phyloP scores from a whole-genome alignment of 2,329 filamentous ascomycete genomes.

The Chrysoporthe puriensis region DNA sequence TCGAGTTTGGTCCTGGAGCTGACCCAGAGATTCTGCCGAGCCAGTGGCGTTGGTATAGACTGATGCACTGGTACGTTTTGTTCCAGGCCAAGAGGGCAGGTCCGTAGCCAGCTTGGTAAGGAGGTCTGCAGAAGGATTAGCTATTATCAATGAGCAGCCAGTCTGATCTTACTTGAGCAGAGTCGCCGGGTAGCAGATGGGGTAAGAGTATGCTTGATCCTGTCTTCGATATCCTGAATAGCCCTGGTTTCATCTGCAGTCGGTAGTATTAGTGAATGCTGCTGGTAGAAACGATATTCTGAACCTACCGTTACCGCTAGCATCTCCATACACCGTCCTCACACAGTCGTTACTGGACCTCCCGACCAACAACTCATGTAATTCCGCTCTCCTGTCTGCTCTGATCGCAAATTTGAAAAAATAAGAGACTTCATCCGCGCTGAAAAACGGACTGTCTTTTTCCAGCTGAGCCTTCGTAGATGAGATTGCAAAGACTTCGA shows the following conservation, averaged over 20 bases:
- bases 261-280: background rate
- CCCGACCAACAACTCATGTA: background rate
- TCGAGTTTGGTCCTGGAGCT: background rate
- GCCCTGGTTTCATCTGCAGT: background rate
- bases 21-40: background rate
- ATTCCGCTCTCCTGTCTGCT: background rate
- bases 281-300: background rate
- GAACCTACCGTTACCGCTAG: background rate
- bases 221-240: background rate
- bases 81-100: too few relatives aligned
- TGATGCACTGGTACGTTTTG: too few relatives aligned
- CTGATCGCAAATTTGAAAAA: background rate
- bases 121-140: background rate
- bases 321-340: background rate
- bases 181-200: background rate
- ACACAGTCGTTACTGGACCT: background rate
- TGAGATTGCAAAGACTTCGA: background rate
- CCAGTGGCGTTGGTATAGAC: background rate
- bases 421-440: background rate
- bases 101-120: background rate
- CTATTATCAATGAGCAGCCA: background rate
- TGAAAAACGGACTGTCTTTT: background rate
- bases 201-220: background rate
- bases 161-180: background rate
- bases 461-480: background rate